These are phyloP conservation scores for Linanthus parryae DNA, from an alignment of 148 eudicot genomes.

Conservation along the genomic window DNA sequence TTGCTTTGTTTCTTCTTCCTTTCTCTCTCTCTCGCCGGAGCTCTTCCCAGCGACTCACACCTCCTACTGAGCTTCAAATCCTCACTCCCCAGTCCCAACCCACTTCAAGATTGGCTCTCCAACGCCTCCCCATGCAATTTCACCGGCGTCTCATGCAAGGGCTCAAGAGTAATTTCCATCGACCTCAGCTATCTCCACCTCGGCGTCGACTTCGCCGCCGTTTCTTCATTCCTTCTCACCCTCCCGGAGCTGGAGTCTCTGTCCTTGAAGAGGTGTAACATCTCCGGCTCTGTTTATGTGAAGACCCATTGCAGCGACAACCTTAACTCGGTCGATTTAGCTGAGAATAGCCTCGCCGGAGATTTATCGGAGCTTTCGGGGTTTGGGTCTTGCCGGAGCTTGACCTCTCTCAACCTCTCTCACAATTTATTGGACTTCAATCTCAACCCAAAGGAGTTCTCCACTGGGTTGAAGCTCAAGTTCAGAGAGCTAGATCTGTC, in stretches of 20 bases:
- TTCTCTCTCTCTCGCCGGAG: constrained; percentile 7
- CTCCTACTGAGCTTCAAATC: constrained; percentile 63
- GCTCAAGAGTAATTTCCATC: constrained; percentile 41
- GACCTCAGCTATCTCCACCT: constrained; percentile 38
- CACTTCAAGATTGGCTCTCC: constrained; percentile 46
- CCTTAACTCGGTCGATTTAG: constrained; percentile 42
- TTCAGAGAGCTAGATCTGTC: constrained; percentile 55
- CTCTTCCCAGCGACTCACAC: constrained; percentile 29
- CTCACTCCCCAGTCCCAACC: constrained; percentile 35
- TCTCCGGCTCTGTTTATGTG: constrained; percentile 41
- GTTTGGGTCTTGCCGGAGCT: constrained; percentile 33
- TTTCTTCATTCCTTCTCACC: constrained; percentile 34
- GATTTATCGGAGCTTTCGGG: constrained; percentile 28
- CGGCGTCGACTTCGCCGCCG: constrained; percentile 24
- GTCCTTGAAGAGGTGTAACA: constrained; percentile 31
- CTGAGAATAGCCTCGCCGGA: constrained; percentile 54
- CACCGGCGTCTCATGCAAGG: constrained; percentile 57
- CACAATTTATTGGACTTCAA: constrained; percentile 40
- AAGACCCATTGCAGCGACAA: constrained; percentile 21
- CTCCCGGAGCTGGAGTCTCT: constrained; percentile 36
- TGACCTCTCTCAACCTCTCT: constrained; percentile 53
- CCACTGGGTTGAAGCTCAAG: constrained; percentile 17
- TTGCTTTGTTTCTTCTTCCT: constrained; percentile 4
- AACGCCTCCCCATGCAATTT: constrained; percentile 47
- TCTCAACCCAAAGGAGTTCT: not conserved